Evolutionary conservation across 1,284 basidiomycete species (phyloP), one percentile per base, ranked within the genome.

Genomic region (Pyrrhoderma noxium): DNA sequence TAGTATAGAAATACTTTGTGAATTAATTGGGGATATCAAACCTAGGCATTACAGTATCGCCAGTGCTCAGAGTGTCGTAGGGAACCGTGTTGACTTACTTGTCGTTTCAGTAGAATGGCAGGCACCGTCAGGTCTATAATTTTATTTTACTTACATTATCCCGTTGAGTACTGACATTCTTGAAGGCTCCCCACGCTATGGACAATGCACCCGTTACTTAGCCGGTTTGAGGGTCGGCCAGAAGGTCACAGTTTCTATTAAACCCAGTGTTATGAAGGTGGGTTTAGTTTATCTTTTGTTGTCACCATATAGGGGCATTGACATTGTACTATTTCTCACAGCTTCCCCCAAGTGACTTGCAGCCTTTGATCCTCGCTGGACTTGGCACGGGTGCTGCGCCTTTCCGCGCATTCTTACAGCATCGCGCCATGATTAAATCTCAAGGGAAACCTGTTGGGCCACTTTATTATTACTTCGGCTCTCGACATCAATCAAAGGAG

Each of bases 261-360:
- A 97, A 70, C 96, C 96, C 19, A 95, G 92, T 63, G 95, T 99
- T 45, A 99, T 99, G 95, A 99, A 97, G 80, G 89, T 92, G 51
- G 22, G 71, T 35, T 25, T 8, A 16, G 14, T 23, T 23, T 16
- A 16, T 45, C 39, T 31, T 16, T 34, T 18, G 8, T 21, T 14
- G n/a, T 38, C 34, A 9, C 38, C 19, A 21, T 14, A 36, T 43
- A 13, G 23, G 5, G 13, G 1, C 4, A 0, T 39, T 21, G 38
- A 25, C 35, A 22, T 18, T 11, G 19, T 47, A 21, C 52, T 31
- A 56, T 41, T 58, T n/a, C 23, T 34, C 18, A 40, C 56, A 88
- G 88, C 75, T 96, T 8, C 95, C 96, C 52, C 86, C 88, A 3
- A 76, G 83, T 64, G 75, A 85, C 64, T 77, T 75, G 54, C 93